Base-by-base conservation (phyloP, 2,329 filamentous ascomycete genomes). In the Claviceps pazoutovae region DNA sequence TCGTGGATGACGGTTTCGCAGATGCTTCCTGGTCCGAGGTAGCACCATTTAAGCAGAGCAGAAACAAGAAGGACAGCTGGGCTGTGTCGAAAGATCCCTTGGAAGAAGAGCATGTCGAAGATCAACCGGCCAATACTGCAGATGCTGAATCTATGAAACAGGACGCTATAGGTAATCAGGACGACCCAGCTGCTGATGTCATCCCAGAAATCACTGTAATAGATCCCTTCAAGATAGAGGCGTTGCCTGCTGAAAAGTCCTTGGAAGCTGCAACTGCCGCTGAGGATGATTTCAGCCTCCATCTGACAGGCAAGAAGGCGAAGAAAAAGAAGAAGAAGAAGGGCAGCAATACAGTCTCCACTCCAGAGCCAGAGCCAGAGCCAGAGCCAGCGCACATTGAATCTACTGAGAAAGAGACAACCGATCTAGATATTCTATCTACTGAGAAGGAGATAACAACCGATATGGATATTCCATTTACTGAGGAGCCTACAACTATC, bases 311-410 rank as follows among this genome's bases (percentile, higher is more conserved):
- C 50, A 63, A 60, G 53, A 63, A 63, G 47, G 55, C 56, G 7
- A 63, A 62, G 56, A 66, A 64, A 49, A 62, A 63, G 54, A 62
- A 63, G 54, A 62, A 63, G 54, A 61, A 63, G 51, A 61, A 61
- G 55, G 59, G 59, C 47, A 64, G 61, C 61, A 68, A 57, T 49
- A 42, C 23, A 14, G 8, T 47, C 5, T 52, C 48, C 16, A 42
- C 2, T n/a, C 21, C 16, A 3, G 45, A 50, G 19, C n/a, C 16
- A 5, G 30, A 34, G 23, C 23, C 23, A n/a, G n/a, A n/a, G 26
- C 8, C 26, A 9, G 51, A 54, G 30, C 48, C 55, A 16, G 51
- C 54, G 30, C 49, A 55, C 0, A 14, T n/a, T n/a, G 26, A 36
- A 5, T 41, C 34, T 19, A 5, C 46, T 30, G 41, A 38, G 13